These are phyloP conservation scores for Chamaecyparis obtusa DNA, from an alignment of 75 land plant genomes.

Conservation along the genomic window DNA sequence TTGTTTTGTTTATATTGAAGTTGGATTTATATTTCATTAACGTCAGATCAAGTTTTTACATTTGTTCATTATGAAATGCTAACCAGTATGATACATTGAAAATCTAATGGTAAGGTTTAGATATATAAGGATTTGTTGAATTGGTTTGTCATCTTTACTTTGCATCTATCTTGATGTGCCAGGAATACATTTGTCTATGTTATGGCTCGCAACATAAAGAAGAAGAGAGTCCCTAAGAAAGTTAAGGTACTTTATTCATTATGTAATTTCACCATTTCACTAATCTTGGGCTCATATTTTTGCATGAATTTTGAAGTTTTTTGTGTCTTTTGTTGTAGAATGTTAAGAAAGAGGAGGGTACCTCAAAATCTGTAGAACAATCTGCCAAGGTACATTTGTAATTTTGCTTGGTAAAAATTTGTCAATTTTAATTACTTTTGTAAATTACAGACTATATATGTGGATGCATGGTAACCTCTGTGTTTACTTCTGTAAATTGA, in stretches of 20 bases:
- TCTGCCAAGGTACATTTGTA: conserved; percentile 7
- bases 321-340: not conserved
- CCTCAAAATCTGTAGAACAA: conserved; percentile 4
- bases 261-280: not conserved
- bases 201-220: conserved; percentile 29
- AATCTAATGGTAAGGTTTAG: not conserved
- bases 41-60: not conserved
- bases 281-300: not conserved
- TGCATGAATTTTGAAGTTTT: not conserved
- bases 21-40: not conserved
- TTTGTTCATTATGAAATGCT: not conserved
- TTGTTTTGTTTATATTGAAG: conserved; percentile 16
- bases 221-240: conserved; percentile 15
- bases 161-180: not conserved
- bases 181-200: not conserved
- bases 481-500: not conserved
- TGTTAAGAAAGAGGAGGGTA: not conserved
- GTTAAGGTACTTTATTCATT: conserved; percentile 4
- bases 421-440: not conserved
- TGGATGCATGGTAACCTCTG: not conserved
- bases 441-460: not conserved
- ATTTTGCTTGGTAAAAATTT: not conserved
- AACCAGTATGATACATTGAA: not conserved
- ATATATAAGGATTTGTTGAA: not conserved
- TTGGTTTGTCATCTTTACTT: not conserved